A percentile compares a stretch with the other conserved stretches of the same genome.
Conservation (phyloP, 2,329 filamentous ascomycete species). For the Ophiostoma australiae region DNA sequence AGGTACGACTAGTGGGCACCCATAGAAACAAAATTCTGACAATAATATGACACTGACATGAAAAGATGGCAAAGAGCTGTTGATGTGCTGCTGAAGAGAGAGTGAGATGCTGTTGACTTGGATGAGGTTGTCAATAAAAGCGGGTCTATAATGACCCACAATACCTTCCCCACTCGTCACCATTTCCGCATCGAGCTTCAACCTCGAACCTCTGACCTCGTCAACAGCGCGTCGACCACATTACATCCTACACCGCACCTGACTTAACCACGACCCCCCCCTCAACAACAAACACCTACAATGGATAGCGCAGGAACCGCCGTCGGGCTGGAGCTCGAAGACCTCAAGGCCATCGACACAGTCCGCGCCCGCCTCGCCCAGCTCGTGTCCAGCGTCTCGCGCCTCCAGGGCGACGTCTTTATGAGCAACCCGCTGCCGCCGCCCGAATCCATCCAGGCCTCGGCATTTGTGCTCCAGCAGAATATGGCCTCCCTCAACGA, state of each 20-base stretch:
- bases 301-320: slow-evolving; percentile 32
- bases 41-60: background rate
- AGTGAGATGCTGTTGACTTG: background rate
- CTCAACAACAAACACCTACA: background rate
- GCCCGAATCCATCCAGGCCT: slow-evolving; percentile 68
- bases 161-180: background rate
- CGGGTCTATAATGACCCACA: background rate
- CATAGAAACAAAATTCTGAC: background rate
- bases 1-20: background rate
- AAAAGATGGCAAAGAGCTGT: background rate
- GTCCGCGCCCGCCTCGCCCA: slow-evolving; percentile 63
- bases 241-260: background rate
- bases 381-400: slow-evolving; percentile 62
- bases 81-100: background rate
- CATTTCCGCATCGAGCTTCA: background rate
- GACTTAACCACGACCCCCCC: background rate
- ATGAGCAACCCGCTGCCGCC: slow-evolving; percentile 62
- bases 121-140: background rate
- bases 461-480: slow-evolving; percentile 63
- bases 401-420: slow-evolving; percentile 56
- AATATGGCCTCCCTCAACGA: slow-evolving; percentile 64
- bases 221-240: background rate
- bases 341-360: slow-evolving; percentile 65
- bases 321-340: slow-evolving; percentile 52
- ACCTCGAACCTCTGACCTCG: background rate